A percentile compares a stretch with the other conserved stretches of the same genome.
Conservation (phyloP, 495 filamentous ascomycete genomes). For the Trichoderma reesei region DNA sequence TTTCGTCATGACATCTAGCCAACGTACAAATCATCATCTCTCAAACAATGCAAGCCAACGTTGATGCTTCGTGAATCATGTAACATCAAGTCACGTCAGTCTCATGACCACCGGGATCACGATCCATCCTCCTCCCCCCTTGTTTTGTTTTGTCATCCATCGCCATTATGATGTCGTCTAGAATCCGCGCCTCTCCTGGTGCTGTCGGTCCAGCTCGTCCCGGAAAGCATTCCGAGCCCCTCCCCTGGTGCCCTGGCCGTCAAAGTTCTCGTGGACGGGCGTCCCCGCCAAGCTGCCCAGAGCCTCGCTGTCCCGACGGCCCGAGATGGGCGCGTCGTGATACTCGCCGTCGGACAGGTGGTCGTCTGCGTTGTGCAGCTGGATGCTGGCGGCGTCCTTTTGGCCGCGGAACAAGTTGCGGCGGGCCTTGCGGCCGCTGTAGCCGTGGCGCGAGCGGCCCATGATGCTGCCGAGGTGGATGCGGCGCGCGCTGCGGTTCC, state of each 20-base stretch:
- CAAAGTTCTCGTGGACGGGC: slow-evolving; percentile 21
- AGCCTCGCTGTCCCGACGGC: slow-evolving; percentile 29
- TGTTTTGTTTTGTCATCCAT: slow-evolving; percentile 1
- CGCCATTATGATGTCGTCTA: not conserved
- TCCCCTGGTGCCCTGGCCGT: slow-evolving; percentile 11
- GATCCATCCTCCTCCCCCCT: not conserved
- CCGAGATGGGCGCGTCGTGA: slow-evolving; percentile 16
- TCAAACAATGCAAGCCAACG: too few relatives aligned
- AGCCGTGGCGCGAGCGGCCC: slow-evolving; percentile 26
- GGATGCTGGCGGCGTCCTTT: slow-evolving; percentile 15
- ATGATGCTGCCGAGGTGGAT: slow-evolving; percentile 33
- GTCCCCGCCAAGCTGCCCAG: slow-evolving; percentile 31
- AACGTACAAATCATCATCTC: not conserved
- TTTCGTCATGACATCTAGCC: not conserved
- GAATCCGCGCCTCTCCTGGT: slow-evolving; percentile 15
- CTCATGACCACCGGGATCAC: not conserved
- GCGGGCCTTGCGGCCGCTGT: slow-evolving; percentile 26
- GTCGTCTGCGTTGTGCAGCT: slow-evolving; percentile 28
- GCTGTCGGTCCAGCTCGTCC: slow-evolving; percentile 27
- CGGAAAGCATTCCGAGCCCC: slow-evolving; percentile 23
- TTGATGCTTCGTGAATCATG: not conserved
- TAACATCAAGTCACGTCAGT: not conserved
- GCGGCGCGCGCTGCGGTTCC: slow-evolving; percentile 27
- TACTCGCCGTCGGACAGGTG: slow-evolving; percentile 22
- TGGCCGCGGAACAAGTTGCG: slow-evolving; percentile 18